A percentile compares a stretch with the other conserved stretches of the same genome.
Evolutionary conservation across 495 filamentous ascomycete species (phyloP).

Genomic region (Talaromyces stipitatus): DNA sequence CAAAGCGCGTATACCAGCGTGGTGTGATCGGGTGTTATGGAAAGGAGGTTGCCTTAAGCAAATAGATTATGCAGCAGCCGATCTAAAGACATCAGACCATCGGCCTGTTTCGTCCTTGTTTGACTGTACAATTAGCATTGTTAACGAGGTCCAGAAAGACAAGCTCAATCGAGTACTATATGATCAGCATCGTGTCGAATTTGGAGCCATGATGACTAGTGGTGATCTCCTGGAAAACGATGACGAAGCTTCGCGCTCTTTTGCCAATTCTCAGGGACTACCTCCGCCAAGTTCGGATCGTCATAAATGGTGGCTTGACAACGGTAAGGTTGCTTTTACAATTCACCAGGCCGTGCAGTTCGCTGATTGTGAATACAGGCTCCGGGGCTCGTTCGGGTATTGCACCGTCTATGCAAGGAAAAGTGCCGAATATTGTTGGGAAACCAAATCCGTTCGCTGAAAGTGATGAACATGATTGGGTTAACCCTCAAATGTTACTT

Average conservation of each 20-base stretch:
- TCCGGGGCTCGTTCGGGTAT: conserved; percentile 67
- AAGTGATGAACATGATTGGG: conserved; percentile 71
- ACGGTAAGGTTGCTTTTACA: conserved; percentile 37
- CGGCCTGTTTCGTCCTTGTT: conserved; percentile 88
- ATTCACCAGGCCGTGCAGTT: neutral
- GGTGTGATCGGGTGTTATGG: conserved; percentile 88
- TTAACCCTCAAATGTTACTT: conserved; percentile 18
- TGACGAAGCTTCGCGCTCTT: conserved; percentile 66
- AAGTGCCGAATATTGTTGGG: conserved; percentile 61
- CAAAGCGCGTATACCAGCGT: conserved; percentile 89
- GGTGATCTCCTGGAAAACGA: conserved; percentile 56
- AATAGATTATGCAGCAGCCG: conserved; percentile 67
- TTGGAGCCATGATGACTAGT: conserved; percentile 31
- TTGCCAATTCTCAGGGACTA: conserved; percentile 68
- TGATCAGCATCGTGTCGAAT: conserved; percentile 51
- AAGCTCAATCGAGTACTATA: conserved; percentile 66
- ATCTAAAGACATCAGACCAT: conserved; percentile 86
- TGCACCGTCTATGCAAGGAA: conserved; percentile 50
- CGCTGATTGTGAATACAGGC: conserved; percentile 30
- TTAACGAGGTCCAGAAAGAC: conserved; percentile 67
- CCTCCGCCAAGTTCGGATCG: conserved; percentile 86
- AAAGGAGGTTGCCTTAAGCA: conserved; percentile 80
- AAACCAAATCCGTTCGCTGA: conserved; percentile 74
- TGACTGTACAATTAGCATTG: conserved; percentile 67
- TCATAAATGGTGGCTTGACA: conserved; percentile 92